These are phyloP conservation scores for Beauveria medogensis DNA, from an alignment of 2,329 filamentous ascomycete genomes.

Conservation along the genomic window DNA sequence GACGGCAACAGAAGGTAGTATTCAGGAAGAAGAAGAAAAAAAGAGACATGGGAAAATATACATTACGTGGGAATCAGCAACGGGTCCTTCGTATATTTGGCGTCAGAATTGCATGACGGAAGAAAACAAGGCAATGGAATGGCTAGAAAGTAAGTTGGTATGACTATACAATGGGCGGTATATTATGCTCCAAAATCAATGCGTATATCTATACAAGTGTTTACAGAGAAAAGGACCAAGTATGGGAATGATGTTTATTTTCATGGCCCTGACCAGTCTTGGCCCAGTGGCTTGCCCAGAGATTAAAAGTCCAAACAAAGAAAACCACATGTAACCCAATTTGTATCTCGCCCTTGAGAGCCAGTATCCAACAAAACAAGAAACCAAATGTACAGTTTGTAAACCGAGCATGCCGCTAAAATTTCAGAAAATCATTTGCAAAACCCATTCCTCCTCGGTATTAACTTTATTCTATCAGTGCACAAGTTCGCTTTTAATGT, in stretches of 20 bases:
- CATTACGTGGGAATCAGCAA: background rate
- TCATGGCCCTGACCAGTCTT: background rate
- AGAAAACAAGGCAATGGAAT: background rate
- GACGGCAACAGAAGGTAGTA: no score
- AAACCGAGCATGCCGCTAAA: conserved; percentile 6
- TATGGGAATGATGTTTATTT: background rate
- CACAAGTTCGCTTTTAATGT: conserved; percentile 3
- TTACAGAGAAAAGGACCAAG: background rate
- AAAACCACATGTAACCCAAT: conserved; percentile 8
- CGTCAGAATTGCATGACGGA: background rate
- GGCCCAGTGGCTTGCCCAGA: background rate
- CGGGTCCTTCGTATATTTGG: no score
- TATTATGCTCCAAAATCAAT: background rate
- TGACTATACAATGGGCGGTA: background rate
- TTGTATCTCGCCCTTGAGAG: background rate
- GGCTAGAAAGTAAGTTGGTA: background rate
- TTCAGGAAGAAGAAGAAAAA: background rate
- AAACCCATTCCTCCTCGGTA: background rate
- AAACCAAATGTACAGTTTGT: conserved; percentile 8
- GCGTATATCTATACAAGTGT: background rate
- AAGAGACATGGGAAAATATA: no score
- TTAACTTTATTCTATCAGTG: conserved; percentile 7
- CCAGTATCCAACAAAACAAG: background rate
- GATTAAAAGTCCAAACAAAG: background rate
- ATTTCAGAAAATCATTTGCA: background rate